Percentiles rank a stretch among this genome's conserved stretches.
Evolutionary conservation across 768 basidiomycete genomes (phyloP).

Genomic region (Tremella fuciformis): DNA sequence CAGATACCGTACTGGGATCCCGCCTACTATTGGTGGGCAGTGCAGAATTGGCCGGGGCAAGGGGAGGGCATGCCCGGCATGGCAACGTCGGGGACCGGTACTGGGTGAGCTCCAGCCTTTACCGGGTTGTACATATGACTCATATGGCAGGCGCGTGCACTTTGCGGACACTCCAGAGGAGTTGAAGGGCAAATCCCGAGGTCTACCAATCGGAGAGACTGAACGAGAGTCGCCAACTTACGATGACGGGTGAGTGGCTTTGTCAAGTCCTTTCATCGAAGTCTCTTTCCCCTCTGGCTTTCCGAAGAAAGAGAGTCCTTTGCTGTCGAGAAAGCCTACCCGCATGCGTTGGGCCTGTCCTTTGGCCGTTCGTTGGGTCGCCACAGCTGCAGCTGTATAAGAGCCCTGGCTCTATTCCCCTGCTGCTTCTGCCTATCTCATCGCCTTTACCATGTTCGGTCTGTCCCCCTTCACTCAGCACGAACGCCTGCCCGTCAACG

Average conservation of each 20-base stretch:
- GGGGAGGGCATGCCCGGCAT: not conserved
- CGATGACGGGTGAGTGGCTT: not conserved
- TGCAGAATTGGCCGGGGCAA: slow-evolving; percentile 1
- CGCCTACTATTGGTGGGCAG: not conserved
- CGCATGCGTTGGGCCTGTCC: no score
- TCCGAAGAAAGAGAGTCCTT: no score
- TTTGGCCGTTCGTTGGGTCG: no score
- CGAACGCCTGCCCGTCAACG: no score
- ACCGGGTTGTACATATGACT: not conserved
- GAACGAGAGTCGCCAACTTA: not conserved
- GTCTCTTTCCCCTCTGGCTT: not conserved
- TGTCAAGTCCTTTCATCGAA: not conserved
- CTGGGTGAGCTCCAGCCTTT: slow-evolving; percentile 9
- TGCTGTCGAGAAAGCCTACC: no score
- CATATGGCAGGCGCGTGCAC: slow-evolving; percentile 15
- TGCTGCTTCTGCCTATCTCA: no score
- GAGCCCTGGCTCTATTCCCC: no score
- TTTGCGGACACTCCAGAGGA: slow-evolving; percentile 13
- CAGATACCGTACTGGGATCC: not conserved
- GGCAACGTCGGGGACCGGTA: not conserved
- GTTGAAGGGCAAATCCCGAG: slow-evolving; percentile 4
- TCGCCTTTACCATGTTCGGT: not conserved
- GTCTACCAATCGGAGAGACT: not conserved
- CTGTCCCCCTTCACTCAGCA: not conserved
- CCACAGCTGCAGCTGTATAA: no score